Evolutionary conservation across 352 stramenopile species (phyloP).

Genomic region (Pythium rhizo-oryzae): DNA sequence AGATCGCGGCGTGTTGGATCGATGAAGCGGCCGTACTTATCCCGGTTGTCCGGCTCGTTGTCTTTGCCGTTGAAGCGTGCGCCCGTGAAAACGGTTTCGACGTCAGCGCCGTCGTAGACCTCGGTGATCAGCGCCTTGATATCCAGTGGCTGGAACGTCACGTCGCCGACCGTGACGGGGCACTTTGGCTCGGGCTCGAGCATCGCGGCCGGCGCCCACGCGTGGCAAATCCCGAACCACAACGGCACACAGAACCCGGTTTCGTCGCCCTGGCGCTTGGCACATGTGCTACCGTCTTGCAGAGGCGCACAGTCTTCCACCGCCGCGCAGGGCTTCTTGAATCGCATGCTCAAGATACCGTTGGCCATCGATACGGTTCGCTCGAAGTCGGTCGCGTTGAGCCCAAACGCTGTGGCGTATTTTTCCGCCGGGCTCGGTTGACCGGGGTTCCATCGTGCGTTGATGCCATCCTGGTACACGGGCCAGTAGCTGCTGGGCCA

Average conservation of each 20-base stretch:
- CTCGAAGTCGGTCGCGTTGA: constrained; percentile 24
- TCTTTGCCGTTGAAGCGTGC: constrained; percentile 37
- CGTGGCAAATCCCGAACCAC: constrained; percentile 22
- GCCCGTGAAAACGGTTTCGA: constrained; percentile 42
- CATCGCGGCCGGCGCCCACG: constrained; percentile 16
- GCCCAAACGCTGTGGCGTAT: constrained; percentile 27
- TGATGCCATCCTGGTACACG: constrained; percentile 65
- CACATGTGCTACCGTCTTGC: constrained; percentile 4
- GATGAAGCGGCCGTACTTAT: constrained; percentile 50
- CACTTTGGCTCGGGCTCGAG: constrained; percentile 8
- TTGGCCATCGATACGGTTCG: constrained; percentile 21
- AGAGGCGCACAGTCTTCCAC: background rate
- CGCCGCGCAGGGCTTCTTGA: constrained; percentile 16
- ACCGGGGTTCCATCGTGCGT: constrained; percentile 34
- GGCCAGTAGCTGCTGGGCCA: constrained; percentile 56
- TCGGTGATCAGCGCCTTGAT: constrained; percentile 29
- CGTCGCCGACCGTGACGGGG: constrained; percentile 38
- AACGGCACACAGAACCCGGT: constrained; percentile 5
- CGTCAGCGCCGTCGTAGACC: constrained; percentile 27
- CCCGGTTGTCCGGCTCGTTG: constrained; percentile 15
- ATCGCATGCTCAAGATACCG: background rate
- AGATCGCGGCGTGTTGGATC: constrained; percentile 45
- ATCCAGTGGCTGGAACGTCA: constrained; percentile 29
- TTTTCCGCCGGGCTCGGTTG: constrained; percentile 26
- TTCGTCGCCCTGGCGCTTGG: constrained; percentile 20